phyloP scores from a whole-genome alignment of 805 yeast species.

The Kluyveromyces siamensis region DNA sequence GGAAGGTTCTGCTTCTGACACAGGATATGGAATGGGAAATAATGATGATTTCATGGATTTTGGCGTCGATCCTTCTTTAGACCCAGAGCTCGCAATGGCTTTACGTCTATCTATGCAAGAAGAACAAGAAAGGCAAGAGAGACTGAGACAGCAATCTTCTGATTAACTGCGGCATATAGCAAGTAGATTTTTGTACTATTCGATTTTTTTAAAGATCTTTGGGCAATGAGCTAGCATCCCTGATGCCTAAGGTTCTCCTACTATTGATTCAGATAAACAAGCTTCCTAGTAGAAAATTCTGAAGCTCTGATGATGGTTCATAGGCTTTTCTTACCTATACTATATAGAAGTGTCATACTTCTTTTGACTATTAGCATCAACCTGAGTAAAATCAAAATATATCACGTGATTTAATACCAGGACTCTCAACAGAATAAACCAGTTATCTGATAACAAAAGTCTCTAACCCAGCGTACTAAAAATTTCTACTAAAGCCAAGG shows the following conservation, averaged over 20 bases:
- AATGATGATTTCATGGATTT: conserved; percentile 52
- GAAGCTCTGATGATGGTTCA: too few relatives aligned
- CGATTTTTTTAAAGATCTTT: neutral
- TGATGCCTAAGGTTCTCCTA: too few relatives aligned
- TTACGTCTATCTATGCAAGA: conserved; percentile 90
- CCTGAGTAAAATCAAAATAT: too few relatives aligned
- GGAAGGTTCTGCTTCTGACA: conserved; percentile 43
- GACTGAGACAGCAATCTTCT: conserved; percentile 36
- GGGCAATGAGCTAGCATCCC: neutral
- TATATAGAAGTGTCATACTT: too few relatives aligned
- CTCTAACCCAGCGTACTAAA: neutral
- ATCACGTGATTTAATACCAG: neutral
- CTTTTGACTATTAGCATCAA: too few relatives aligned
- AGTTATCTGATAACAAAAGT: neutral
- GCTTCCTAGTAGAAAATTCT: neutral
- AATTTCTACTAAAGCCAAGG: too few relatives aligned
- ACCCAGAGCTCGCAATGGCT: conserved; percentile 95
- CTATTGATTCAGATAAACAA: neutral
- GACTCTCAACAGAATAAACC: neutral
- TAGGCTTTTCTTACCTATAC: too few relatives aligned
- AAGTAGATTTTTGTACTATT: neutral
- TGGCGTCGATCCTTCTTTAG: conserved; percentile 82
- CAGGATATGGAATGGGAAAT: conserved; percentile 34
- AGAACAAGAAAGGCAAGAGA: conserved; percentile 84
- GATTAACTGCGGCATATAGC: neutral